Base-by-base conservation (phyloP, 2,329 filamentous ascomycete genomes). In the Pseudocercospora eumusae region DNA sequence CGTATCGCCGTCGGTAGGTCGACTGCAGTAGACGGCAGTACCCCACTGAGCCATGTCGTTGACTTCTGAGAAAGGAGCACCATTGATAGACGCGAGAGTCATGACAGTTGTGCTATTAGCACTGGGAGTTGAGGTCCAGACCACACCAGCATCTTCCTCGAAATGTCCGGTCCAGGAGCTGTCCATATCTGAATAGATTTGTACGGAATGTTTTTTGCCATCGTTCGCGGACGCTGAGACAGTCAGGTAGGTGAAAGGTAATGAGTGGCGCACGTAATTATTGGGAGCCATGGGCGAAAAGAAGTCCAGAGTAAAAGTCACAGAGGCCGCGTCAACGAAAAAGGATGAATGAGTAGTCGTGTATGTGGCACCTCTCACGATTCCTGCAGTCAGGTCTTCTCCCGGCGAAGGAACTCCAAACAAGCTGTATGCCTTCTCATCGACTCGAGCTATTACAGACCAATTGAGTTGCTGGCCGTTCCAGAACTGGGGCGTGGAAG, bases 1-100 rank as follows among this genome's bases (percentile, higher is more conserved):
- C 4, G 20, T 1, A 23, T 25, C 18, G 18, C 44, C 15, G 27
- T 64, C 55, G 10, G 65, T 69, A 20, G 72, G 68, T 20, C 70
- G 72, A 7, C 77, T 74, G n/a, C 77, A 77, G 60, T 78, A 74
- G 23, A 80, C 73, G 4, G 72, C 73, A 20, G 20, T 56, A 7
- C 82, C 82, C 76, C 80, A 84, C 68, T 83, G 79, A 13, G 76
- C 78, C 59, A 80, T 79, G 49, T 83, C 77, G 21, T 70, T 75
- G 40, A 73, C 67, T 63, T 84, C 80, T 0, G 75, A 76, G 62
- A 83, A 84, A 5, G 31, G 20, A 10, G 53, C 33, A 4, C 18
- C 53, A 40, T 23, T 44, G 25, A 10, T 18, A 8, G 47, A 28
- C 36, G 77, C 73, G 18, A 79, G 66, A 7, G 71, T 69, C 57